Evolutionary conservation across 2,329 filamentous ascomycete genomes (phyloP).

Genomic region (Claviceps sp.): DNA sequence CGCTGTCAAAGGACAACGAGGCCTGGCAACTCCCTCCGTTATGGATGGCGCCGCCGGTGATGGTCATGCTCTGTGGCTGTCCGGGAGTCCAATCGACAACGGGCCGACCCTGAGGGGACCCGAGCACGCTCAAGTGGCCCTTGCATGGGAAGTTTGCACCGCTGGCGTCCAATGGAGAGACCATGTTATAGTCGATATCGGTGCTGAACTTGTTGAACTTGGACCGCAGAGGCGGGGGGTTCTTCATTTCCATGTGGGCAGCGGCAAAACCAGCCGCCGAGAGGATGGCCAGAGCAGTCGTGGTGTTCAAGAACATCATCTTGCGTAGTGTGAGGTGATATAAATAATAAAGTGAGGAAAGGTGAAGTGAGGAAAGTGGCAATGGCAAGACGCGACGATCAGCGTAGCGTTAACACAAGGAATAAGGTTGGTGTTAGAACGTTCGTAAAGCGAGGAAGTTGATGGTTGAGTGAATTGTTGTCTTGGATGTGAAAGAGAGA

Average conservation of each 20-base stretch:
- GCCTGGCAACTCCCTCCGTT: slow-evolving; percentile 51
- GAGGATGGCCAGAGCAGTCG: slow-evolving; percentile 25
- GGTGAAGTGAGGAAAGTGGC: too few relatives aligned
- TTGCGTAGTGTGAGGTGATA: neutral
- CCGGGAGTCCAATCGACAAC: slow-evolving; percentile 44
- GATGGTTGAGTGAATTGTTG: neutral
- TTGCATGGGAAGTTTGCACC: slow-evolving; percentile 68
- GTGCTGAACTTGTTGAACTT: slow-evolving; percentile 35
- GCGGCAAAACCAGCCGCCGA: slow-evolving; percentile 29
- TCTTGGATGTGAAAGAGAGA: neutral
- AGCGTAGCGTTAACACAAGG: neutral
- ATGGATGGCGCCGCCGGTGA: slow-evolving; percentile 40
- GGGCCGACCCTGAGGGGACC: slow-evolving; percentile 33
- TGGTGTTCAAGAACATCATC: slow-evolving; percentile 4
- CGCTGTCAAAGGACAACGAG: slow-evolving; percentile 47
- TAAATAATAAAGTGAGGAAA: too few relatives aligned
- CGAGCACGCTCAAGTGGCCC: slow-evolving; percentile 38
- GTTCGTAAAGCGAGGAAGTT: neutral
- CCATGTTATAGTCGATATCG: slow-evolving; percentile 58
- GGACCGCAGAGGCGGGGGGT: slow-evolving; percentile 38
- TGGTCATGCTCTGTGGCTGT: slow-evolving; percentile 34
- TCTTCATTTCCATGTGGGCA: slow-evolving; percentile 45
- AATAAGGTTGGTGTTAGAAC: neutral
- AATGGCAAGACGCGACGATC: neutral
- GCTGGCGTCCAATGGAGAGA: slow-evolving; percentile 44